Evolutionary conservation across 78 protist genomes (phyloP), one percentile per base, ranked within the genome.

Genomic region (Salpingoeca rosetta): DNA sequence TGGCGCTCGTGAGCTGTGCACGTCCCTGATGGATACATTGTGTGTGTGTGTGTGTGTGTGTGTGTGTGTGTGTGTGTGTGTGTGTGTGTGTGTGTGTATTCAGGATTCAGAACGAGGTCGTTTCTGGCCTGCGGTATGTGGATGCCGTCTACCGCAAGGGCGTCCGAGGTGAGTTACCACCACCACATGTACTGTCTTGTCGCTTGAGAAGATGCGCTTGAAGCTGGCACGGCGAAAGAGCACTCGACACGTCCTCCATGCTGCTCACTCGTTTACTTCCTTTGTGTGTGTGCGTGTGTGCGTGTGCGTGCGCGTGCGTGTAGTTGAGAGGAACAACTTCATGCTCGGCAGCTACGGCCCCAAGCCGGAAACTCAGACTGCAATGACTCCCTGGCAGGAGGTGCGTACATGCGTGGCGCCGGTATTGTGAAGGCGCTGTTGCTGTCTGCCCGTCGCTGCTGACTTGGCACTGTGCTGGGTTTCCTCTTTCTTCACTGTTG

Each of bases 341-440:
- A 94, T 94, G 96, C 78, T 94, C 36, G 96, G 96, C 57, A 74
- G 84, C 44, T 94, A 88, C 87, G 96, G 84, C 31, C 96, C 96
- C 75, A 76, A 86, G 81, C 82, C 81, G 31, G 83, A 26, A 12
- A 25, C 89, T 24, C 87, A 91, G 81, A 28, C 76, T n/a, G 83
- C 82, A 76, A 77, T 82, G 26, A 37, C 37, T 0, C 94, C 89
- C 78, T 3, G 36, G 36, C 41, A 74, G 36, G 39, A 65, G 75
- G 75, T 65, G 75, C 75, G 75, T 22, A 27, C 75, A 27, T 22
- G 25, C 35, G 3, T 3, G n/a, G 82, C 76, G 92, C 65, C 65
- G 65, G 65, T 51, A 51, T 51, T 51, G 7, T 7, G 7, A 17
- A 51, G 31, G 65, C 65, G 31, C 65, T 51, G 7, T 7, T 17